phyloP scores from a whole-genome alignment of 495 filamentous ascomycete species.

The Cryomyces antarcticus region DNA sequence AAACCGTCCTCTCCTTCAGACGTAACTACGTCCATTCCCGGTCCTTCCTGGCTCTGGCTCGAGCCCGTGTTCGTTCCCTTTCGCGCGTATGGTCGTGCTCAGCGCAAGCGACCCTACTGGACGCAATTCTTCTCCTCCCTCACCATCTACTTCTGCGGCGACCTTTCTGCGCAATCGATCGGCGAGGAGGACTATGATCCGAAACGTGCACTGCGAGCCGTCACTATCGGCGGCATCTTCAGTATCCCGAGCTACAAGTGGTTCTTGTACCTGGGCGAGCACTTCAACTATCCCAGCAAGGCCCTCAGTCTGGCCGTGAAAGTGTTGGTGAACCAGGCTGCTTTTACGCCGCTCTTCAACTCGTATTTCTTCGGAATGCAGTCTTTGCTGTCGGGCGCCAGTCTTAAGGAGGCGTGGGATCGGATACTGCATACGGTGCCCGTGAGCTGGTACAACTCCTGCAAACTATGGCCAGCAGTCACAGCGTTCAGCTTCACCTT shows the following conservation, averaged over 20 bases:
- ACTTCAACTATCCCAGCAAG: slow-evolving; percentile 65
- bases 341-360: slow-evolving; percentile 78
- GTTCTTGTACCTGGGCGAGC: slow-evolving; percentile 61
- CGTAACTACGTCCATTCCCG: slow-evolving; percentile 8
- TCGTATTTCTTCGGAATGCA: slow-evolving; percentile 85
- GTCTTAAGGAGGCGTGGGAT: slow-evolving; percentile 38
- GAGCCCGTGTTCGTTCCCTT: slow-evolving; percentile 24
- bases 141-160: slow-evolving; percentile 59
- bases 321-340: slow-evolving; percentile 58
- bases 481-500: slow-evolving; percentile 78
- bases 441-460: slow-evolving; percentile 51
- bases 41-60: slow-evolving; percentile 15
- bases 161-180: slow-evolving; percentile 50
- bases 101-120: slow-evolving; percentile 46
- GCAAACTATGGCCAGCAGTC: slow-evolving; percentile 80
- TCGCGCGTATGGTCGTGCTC: slow-evolving; percentile 47
- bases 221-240: slow-evolving; percentile 48
- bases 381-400: slow-evolving; percentile 36
- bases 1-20: too few relatives aligned
- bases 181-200: slow-evolving; percentile 35
- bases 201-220: slow-evolving; percentile 42
- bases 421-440: slow-evolving; percentile 60
- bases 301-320: slow-evolving; percentile 49
- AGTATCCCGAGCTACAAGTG: slow-evolving; percentile 68
- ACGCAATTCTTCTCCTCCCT: slow-evolving; percentile 62